Evolutionary conservation across 768 basidiomycete species (phyloP).

Genomic region (Pholiota conissans): DNA sequence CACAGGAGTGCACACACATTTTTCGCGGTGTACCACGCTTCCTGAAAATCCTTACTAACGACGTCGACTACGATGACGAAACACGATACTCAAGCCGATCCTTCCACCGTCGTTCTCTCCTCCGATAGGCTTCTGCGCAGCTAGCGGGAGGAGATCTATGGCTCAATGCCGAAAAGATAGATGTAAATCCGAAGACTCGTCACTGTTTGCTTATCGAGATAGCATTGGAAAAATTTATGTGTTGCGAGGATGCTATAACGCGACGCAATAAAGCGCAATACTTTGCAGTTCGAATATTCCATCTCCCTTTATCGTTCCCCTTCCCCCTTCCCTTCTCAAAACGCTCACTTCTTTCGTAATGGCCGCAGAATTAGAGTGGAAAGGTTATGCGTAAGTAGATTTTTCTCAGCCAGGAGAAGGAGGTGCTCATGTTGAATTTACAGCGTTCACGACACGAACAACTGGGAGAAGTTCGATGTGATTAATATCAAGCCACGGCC

Average conservation of each 20-base stretch:
- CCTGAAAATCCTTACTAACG: background rate
- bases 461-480: constrained; percentile 42
- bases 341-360: background rate
- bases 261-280: background rate
- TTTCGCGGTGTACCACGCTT: no score
- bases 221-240: no score
- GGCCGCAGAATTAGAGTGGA: constrained; percentile 19
- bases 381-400: constrained; percentile 25
- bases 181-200: no score
- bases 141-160: no score
- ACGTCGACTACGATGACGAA: no score
- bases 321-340: background rate
- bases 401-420: background rate
- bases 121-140: no score
- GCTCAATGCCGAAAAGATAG: no score
- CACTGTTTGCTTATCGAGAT: no score
- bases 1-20: background rate
- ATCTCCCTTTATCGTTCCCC: background rate
- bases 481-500: constrained; percentile 53
- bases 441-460: constrained; percentile 32
- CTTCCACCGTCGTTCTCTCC: no score
- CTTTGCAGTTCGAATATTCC: background rate
- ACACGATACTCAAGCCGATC: no score
- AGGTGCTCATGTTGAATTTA: background rate
- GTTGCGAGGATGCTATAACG: no score